These are phyloP conservation scores for Thymus mandschuricus DNA, from an alignment of 257 asterid species.

Conservation along the genomic window DNA sequence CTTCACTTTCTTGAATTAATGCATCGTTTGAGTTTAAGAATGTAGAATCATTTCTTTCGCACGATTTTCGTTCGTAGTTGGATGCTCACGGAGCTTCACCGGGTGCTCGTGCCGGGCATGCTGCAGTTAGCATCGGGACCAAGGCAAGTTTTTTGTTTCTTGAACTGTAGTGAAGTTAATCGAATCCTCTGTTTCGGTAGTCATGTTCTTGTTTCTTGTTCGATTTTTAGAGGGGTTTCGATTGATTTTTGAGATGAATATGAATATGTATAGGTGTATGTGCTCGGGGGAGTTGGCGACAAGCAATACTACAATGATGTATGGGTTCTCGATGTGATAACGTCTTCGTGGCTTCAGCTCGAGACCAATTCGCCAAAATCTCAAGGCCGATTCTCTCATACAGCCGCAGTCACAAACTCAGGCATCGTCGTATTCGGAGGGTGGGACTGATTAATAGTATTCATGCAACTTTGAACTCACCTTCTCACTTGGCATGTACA, in stretches of 20 bases:
- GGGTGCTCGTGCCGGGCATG: constrained; percentile 90
- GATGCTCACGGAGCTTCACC: constrained; percentile 64
- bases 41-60: background rate
- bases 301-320: constrained; percentile 78
- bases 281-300: constrained; percentile 91
- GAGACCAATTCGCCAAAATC: constrained; percentile 56
- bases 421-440: constrained; percentile 90
- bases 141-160: constrained; percentile 54
- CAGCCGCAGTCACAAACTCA: constrained; percentile 61
- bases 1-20: background rate
- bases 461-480: background rate
- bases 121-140: constrained; percentile 77
- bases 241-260: background rate
- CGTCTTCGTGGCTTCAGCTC: constrained; percentile 70
- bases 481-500: background rate
- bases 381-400: constrained; percentile 89
- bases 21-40: background rate
- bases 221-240: background rate
- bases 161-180: background rate
- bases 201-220: background rate
- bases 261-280: constrained; percentile 57
- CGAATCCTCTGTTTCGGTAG: constrained; percentile 5
- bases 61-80: constrained; percentile 42
- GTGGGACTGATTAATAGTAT: constrained; percentile 39
- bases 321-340: constrained; percentile 72